phyloP scores from a whole-genome alignment of 2,329 filamentous ascomycete genomes.

The Gnomoniopsis smithogilvyi region DNA sequence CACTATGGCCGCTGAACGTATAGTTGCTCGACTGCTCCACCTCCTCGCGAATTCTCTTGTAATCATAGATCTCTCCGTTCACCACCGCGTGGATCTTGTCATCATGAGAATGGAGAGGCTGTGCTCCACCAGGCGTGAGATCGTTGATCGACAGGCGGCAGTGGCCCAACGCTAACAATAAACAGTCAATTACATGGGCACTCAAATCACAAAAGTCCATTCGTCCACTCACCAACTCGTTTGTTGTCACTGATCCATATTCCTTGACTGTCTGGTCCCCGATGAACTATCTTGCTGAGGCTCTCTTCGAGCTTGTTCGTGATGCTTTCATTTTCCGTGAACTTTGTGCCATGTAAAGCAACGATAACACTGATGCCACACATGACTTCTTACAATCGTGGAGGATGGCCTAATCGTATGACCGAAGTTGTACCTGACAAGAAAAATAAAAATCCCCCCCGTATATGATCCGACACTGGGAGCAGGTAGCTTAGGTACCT shows the following conservation, averaged over 20 bases:
- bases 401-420: not conserved
- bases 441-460: not conserved
- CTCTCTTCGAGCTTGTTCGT: constrained; percentile 21
- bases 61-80: constrained; percentile 58
- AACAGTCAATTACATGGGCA: not conserved
- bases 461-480: too few species aligned
- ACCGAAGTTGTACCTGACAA: not conserved
- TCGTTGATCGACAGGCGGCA: constrained; percentile 52
- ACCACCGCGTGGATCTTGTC: constrained; percentile 51
- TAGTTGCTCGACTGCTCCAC: constrained; percentile 36
- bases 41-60: constrained; percentile 39
- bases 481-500: too few species aligned
- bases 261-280: constrained; percentile 28
- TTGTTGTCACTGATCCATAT: constrained; percentile 26
- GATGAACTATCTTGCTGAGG: constrained; percentile 27
- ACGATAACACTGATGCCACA: constrained; percentile 2
- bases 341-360: not conserved
- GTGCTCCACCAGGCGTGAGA: constrained; percentile 40
- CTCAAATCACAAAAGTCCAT: not conserved
- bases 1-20: constrained; percentile 41
- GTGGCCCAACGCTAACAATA: constrained; percentile 37
- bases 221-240: constrained; percentile 5
- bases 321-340: not conserved
- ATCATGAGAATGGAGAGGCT: constrained; percentile 40
- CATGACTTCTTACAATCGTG: not conserved